Percentiles rank a stretch among this genome's conserved stretches.
Evolutionary conservation across 306 rosid genomes (phyloP).

Genomic region (Sicyos baderoa): DNA sequence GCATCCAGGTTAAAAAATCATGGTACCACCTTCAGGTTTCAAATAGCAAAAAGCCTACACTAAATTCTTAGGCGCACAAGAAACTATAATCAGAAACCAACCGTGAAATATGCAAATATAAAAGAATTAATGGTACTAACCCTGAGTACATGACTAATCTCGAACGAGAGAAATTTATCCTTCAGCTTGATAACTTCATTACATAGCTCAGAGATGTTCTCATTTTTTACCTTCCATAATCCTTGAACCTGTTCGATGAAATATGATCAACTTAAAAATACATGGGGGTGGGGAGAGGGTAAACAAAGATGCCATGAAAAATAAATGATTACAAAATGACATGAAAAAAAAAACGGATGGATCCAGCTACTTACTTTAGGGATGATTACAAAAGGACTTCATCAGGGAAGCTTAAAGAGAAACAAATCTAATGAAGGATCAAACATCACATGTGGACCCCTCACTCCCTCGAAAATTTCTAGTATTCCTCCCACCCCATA

Average conservation of each 20-base stretch:
- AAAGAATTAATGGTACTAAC: slow-evolving; percentile 37
- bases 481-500: too few relatives aligned
- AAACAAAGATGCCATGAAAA: slow-evolving; percentile 5
- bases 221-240: slow-evolving; percentile 63
- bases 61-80: not conserved
- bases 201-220: slow-evolving; percentile 46
- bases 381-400: too few relatives aligned
- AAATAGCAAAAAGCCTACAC: not conserved
- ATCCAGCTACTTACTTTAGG: not conserved
- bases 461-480: too few relatives aligned
- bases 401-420: too few relatives aligned
- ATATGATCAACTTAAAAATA: slow-evolving; percentile 18
- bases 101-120: not conserved
- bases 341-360: not conserved
- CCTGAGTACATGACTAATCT: slow-evolving; percentile 79
- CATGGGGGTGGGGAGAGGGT: slow-evolving; percentile 1
- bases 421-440: too few relatives aligned
- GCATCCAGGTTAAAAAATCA: not conserved
- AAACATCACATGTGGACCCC: too few relatives aligned
- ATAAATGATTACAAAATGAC: too few relatives aligned
- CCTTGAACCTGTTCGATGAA: slow-evolving; percentile 69
- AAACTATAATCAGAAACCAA: slow-evolving; percentile 9
- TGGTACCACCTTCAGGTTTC: not conserved
- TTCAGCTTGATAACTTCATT: slow-evolving; percentile 63
- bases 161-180: slow-evolving; percentile 57